Percentiles rank a stretch among this genome's conserved stretches.
Evolutionary conservation across 768 basidiomycete genomes (phyloP).

Genomic region (Tremella mesenterica): DNA sequence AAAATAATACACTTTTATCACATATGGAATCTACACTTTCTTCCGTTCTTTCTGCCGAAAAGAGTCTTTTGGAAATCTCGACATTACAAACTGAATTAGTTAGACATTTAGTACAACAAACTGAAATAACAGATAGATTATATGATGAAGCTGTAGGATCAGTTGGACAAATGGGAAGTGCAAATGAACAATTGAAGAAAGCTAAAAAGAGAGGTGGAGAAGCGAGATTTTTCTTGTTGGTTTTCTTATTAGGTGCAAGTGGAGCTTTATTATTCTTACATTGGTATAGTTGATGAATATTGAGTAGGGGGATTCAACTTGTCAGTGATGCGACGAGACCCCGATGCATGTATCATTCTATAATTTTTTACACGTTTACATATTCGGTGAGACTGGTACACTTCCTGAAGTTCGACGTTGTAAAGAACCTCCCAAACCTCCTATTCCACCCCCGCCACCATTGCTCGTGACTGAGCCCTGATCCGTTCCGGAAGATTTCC

Average conservation of each 20-base stretch:
- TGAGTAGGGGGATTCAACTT: too few species aligned
- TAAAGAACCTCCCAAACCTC: too few species aligned
- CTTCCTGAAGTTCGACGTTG: neutral
- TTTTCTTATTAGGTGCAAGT: conserved; percentile 87
- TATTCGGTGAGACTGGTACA: too few species aligned
- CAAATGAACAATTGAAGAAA: conserved; percentile 81
- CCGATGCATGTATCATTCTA: too few species aligned
- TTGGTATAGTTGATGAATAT: conserved; percentile 53
- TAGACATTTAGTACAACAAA: conserved; percentile 75
- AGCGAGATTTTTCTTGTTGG: conserved; percentile 74
- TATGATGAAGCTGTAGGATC: conserved; percentile 90
- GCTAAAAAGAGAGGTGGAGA: conserved; percentile 80
- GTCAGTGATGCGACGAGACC: too few species aligned
- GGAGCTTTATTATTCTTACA: conserved; percentile 87
- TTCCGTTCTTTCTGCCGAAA: conserved; percentile 84
- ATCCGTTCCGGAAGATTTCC: neutral
- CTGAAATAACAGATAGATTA: conserved; percentile 82
- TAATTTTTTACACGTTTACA: too few species aligned
- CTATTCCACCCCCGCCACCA: too few species aligned
- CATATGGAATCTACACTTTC: conserved; percentile 76
- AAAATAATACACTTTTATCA: conserved; percentile 78
- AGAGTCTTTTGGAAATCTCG: conserved; percentile 83
- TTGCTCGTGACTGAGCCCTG: neutral
- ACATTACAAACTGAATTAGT: conserved; percentile 86
- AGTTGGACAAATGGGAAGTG: conserved; percentile 74